Conservation (phyloP, 805 yeast genomes). For the Candida golubevii region DNA sequence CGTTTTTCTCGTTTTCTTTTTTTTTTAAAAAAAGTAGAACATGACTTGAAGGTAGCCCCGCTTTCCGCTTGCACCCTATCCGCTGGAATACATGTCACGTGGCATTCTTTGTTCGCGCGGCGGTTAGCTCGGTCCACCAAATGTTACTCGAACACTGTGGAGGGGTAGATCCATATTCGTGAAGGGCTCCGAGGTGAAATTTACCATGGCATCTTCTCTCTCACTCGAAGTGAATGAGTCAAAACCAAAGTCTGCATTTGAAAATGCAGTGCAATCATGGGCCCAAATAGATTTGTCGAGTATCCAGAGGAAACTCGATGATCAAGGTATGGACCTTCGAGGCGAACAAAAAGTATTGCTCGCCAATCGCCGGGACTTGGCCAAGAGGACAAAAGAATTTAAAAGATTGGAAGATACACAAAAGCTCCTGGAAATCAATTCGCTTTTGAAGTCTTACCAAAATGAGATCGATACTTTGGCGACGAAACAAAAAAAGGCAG, state of each 20-base stretch:
- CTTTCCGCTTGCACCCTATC: no score
- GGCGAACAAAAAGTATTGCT: conserved; percentile 65
- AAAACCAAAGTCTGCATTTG: conserved; percentile 11
- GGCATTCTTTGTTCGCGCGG: no score
- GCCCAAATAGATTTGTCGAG: conserved; percentile 63
- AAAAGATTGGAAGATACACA: conserved; percentile 64
- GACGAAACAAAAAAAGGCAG: conserved; percentile 69
- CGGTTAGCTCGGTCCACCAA: no score
- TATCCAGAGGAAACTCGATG: conserved; percentile 70
- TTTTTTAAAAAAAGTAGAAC: no score
- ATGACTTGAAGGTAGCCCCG: no score
- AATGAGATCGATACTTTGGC: conserved; percentile 83
- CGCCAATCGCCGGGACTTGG: conserved; percentile 68
- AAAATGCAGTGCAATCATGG: conserved; percentile 65
- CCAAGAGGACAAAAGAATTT: conserved; percentile 82
- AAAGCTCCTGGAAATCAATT: conserved; percentile 61
- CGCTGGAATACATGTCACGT: no score
- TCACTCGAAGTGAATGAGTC: not conserved
- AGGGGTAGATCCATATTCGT: no score
- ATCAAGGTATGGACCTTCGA: conserved; percentile 67
- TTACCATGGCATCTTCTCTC: conserved; percentile 1
- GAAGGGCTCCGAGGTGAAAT: no score
- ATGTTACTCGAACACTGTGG: no score
- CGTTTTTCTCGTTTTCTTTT: no score
- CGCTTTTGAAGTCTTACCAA: conserved; percentile 75